These are phyloP conservation scores for Penicillium corylophilum DNA, from an alignment of 2,329 filamentous ascomycete genomes.

Conservation along the genomic window DNA sequence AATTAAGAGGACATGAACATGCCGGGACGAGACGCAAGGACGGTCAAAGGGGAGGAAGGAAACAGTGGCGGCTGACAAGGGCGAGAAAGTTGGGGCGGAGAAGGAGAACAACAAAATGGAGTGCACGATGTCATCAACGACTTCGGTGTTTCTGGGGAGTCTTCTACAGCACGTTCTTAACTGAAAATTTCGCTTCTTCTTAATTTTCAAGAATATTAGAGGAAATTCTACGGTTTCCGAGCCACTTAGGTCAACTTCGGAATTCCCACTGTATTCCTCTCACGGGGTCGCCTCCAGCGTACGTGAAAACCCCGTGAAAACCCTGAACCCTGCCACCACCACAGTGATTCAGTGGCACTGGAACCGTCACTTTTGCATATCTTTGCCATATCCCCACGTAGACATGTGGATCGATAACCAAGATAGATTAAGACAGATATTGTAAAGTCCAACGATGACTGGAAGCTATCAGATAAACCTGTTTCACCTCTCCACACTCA, in stretches of 20 bases:
- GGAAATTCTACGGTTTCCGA: background rate
- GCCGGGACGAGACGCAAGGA: constrained; percentile 20
- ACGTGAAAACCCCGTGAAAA: constrained; percentile 14
- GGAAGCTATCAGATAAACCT: constrained; percentile 4
- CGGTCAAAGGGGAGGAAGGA: constrained; percentile 19
- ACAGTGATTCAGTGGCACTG: background rate
- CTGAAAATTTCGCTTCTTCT: no score
- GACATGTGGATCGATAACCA: background rate
- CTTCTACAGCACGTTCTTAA: no score
- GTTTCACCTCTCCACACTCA: constrained; percentile 7
- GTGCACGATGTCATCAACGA: constrained; percentile 14
- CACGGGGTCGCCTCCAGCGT: background rate
- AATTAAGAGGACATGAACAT: constrained; percentile 15
- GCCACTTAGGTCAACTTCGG: background rate
- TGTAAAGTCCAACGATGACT: background rate
- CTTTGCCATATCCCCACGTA: background rate
- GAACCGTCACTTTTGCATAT: background rate
- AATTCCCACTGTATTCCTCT: background rate
- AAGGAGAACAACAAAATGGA: constrained; percentile 30
- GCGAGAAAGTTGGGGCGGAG: constrained; percentile 26
- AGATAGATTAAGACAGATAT: background rate
- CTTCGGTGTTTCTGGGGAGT: background rate
- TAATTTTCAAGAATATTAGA: no score
- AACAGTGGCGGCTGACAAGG: constrained; percentile 34
- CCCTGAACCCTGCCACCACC: constrained; percentile 8